A percentile compares a stretch with the other conserved stretches of the same genome.
phyloP scores from a whole-genome alignment of 345 rosid genomes.

The Camelina neglecta region DNA sequence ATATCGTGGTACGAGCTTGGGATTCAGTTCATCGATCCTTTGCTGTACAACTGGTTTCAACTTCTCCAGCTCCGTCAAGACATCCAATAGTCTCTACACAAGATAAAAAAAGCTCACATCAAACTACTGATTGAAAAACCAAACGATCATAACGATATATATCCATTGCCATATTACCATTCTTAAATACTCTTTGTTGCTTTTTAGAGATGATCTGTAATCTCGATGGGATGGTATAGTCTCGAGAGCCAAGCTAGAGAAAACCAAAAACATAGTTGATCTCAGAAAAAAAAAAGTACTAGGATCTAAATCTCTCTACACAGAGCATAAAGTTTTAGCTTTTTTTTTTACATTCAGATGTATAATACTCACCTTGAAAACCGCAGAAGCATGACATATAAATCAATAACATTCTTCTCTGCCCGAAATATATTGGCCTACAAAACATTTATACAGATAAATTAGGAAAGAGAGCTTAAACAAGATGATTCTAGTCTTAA shows the following conservation, averaged over 20 bases:
- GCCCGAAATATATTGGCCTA: slow-evolving; percentile 92
- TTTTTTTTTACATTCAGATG: not conserved
- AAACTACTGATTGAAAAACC: slow-evolving; percentile 15
- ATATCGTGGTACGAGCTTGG: slow-evolving; percentile 51
- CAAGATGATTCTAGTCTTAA: not conserved
- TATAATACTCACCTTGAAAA: slow-evolving; percentile 75
- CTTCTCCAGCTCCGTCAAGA: slow-evolving; percentile 79
- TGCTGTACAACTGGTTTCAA: slow-evolving; percentile 81
- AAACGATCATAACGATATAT: not conserved
- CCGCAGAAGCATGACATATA: slow-evolving; percentile 90
- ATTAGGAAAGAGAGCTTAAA: not conserved
- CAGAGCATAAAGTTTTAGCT: slow-evolving; percentile 10
- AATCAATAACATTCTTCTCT: slow-evolving; percentile 87
- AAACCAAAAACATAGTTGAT: slow-evolving; percentile 33
- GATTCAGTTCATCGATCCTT: slow-evolving; percentile 61
- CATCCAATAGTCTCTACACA: slow-evolving; percentile 66
- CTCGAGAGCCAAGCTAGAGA: slow-evolving; percentile 85
- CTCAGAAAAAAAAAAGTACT: slow-evolving; percentile 7
- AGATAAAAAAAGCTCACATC: slow-evolving; percentile 40
- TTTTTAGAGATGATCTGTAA: slow-evolving; percentile 55
- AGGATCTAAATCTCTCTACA: not conserved
- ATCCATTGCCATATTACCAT: slow-evolving; percentile 50
- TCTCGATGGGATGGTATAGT: slow-evolving; percentile 94
- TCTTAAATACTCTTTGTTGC: slow-evolving; percentile 61
- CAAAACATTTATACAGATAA: slow-evolving; percentile 29